Evolutionary conservation across 805 yeast genomes (phyloP).

Genomic region (Candida nemodendra): DNA sequence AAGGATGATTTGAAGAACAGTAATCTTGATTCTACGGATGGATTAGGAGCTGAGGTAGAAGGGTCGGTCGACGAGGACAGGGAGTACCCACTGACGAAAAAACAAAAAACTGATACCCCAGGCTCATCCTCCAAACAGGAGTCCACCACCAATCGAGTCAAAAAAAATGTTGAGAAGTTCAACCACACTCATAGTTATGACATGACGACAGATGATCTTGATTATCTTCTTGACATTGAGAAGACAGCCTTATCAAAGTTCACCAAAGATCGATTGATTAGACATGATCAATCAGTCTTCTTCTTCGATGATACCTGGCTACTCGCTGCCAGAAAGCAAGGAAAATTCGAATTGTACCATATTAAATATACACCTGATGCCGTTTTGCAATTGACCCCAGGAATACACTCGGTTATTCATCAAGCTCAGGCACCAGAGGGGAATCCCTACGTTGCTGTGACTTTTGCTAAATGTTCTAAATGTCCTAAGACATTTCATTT

Average conservation of each 20-base stretch:
- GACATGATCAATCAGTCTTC: conserved; percentile 1
- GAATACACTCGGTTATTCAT: background rate
- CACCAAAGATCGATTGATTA: background rate
- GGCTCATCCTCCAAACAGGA: too few species aligned
- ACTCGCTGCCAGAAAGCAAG: conserved; percentile 2
- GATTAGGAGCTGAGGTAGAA: too few species aligned
- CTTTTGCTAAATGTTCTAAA: conserved; percentile 1
- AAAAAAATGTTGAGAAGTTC: too few species aligned
- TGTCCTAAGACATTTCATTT: conserved; percentile 2
- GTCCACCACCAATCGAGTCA: too few species aligned
- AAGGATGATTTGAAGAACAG: too few species aligned
- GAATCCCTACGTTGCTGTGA: conserved; percentile 3
- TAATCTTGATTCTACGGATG: too few species aligned
- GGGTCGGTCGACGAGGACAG: too few species aligned
- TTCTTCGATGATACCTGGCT: conserved; percentile 1
- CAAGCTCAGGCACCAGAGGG: conserved; percentile 1
- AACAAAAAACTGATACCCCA: too few species aligned
- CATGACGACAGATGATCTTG: background rate
- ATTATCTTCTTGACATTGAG: conserved; percentile 1
- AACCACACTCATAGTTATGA: too few species aligned
- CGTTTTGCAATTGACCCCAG: background rate
- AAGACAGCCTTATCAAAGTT: background rate
- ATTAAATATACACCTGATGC: background rate
- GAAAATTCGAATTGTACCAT: conserved; percentile 1
- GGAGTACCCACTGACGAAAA: too few species aligned